Base-by-base conservation (phyloP, 495 filamentous ascomycete species). In the Penicillium parvum region DNA sequence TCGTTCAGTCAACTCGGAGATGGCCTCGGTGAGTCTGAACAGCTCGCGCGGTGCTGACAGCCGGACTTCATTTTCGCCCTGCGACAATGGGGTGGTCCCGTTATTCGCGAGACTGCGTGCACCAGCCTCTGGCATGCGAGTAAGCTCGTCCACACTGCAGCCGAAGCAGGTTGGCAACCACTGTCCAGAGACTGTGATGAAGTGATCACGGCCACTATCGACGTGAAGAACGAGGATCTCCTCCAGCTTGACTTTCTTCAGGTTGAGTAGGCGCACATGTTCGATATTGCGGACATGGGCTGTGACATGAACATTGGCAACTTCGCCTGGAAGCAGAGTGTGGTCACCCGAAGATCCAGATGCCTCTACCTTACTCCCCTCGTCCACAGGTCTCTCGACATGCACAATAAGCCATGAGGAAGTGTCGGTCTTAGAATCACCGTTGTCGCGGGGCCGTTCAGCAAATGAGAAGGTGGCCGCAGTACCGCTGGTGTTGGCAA, bases 181-280 rank as follows among this genome's bases (percentile, higher is more conserved):
- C 0, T 70, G 64, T 0, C 80, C 91, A 3, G 73, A 76, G 6
- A 94, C 71, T 1, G 90, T 82, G 34, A 99, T 77, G 59, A 99
- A 99, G 60, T 96, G 85, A 48, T 99, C 92, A 36, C 88, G 76
- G 2, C 92, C 92, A 34, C 82, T 78, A 7, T 78, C 74, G 7
- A 97, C 86, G 7, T 90, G 83, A n/a, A 99, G 76, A 4, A 99
- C 81, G 17, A 97, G 70, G 7, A 96, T 83, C 53, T 97, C 90
- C 44, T 95, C 89, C 1, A 96, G 69, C 6, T 71, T 71, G 4
- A 70, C 53, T 14, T 72, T 65, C 7, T 76, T 77, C 20, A 83
- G 71, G 52, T 96, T 96, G n/a, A 97, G 73, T 7, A 67, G 62
- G 12, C 77, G 76, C 3, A 86, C 78, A n/a, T 81, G 73, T 3